phyloP scores from a whole-genome alignment of 306 rosid genomes.

The Astragalus membranaceus region DNA sequence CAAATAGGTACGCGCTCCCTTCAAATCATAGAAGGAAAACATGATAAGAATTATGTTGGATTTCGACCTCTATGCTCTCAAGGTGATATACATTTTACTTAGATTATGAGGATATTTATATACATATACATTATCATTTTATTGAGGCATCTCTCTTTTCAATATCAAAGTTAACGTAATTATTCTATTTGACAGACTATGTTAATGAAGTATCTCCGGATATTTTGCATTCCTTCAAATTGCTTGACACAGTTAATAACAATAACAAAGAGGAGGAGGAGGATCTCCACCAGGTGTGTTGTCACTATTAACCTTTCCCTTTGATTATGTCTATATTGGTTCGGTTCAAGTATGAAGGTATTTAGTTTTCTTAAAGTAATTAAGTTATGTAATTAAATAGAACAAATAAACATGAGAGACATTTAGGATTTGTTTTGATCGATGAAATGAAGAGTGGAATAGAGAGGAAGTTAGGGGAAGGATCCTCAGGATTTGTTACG shows the following conservation, averaged over 20 bases:
- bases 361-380: too few relatives aligned
- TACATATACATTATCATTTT: too few relatives aligned
- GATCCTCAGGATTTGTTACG: too few relatives aligned
- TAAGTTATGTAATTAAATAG: too few relatives aligned
- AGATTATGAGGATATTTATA: neutral
- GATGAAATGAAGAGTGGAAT: too few relatives aligned
- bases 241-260: slow-evolving; percentile 40
- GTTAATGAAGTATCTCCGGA: slow-evolving; percentile 31
- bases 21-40: neutral
- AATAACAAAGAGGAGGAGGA: slow-evolving; percentile 30
- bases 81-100: slow-evolving; percentile 28
- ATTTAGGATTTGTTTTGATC: too few relatives aligned
- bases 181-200: slow-evolving; percentile 11
- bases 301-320: too few relatives aligned
- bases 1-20: neutral
- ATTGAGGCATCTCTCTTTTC: too few relatives aligned
- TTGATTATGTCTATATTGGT: neutral
- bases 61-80: slow-evolving; percentile 24
- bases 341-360: too few relatives aligned
- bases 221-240: slow-evolving; percentile 40
- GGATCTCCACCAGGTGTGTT: slow-evolving; percentile 28
- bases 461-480: too few relatives aligned
- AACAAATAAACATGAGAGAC: too few relatives aligned
- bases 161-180: neutral
- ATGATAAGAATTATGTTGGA: neutral